These are phyloP conservation scores for Amanita pallidorosea DNA, from an alignment of 768 basidiomycete genomes.

Conservation along the genomic window DNA sequence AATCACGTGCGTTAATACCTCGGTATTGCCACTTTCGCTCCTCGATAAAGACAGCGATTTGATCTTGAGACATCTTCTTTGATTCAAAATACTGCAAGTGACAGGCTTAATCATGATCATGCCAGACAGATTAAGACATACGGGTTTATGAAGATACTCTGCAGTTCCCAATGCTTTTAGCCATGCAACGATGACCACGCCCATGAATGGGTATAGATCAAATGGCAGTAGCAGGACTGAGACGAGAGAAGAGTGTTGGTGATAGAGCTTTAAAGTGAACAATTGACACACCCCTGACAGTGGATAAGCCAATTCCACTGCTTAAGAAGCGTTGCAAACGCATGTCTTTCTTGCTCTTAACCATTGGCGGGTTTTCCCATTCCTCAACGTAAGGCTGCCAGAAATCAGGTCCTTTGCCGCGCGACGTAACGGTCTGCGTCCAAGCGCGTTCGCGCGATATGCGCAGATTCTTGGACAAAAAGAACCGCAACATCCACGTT, in stretches of 20 bases:
- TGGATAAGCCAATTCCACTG: constrained; percentile 27
- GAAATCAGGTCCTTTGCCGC: constrained; percentile 74
- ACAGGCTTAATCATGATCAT: not conserved
- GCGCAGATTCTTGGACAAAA: constrained; percentile 74
- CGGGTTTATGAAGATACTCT: constrained; percentile 56
- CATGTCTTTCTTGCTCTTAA: constrained; percentile 18
- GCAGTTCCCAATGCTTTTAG: constrained; percentile 62
- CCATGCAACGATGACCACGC: constrained; percentile 47
- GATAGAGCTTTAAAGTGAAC: constrained; percentile 16
- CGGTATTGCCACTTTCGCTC: constrained; percentile 88
- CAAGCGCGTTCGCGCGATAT: constrained; percentile 70
- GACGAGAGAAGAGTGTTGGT: constrained; percentile 7
- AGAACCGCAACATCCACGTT: constrained; percentile 68
- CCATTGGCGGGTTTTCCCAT: constrained; percentile 51
- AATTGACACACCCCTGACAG: constrained; percentile 21
- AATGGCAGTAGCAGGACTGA: constrained; percentile 52
- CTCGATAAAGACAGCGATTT: constrained; percentile 70
- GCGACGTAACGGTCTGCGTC: constrained; percentile 74
- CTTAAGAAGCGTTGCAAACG: constrained; percentile 23
- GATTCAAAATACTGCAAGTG: constrained; percentile 62
- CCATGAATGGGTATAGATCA: constrained; percentile 60
- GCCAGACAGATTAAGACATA: constrained; percentile 18
- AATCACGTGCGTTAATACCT: constrained; percentile 26
- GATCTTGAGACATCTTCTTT: constrained; percentile 69
- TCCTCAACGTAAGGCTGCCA: constrained; percentile 82